These are phyloP conservation scores for Candida pini DNA, from an alignment of 805 yeast species.

Conservation along the genomic window DNA sequence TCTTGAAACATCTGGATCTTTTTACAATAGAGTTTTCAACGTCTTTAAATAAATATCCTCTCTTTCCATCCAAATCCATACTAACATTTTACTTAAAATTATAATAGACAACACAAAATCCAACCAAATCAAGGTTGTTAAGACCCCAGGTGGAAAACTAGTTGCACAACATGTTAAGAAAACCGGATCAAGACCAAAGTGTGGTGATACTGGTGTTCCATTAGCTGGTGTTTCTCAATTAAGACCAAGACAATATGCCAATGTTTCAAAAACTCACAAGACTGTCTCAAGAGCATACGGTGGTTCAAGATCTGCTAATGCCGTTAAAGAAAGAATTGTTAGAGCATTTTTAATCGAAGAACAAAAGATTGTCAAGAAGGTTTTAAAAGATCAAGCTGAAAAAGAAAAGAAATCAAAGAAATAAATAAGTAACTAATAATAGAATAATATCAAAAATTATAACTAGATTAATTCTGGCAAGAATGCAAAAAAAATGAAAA, in stretches of 20 bases:
- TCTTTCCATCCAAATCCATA: conserved; percentile 2
- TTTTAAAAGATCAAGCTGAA: conserved; percentile 92
- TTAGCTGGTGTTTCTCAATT: conserved; percentile 74
- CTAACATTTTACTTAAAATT: conserved; percentile 15
- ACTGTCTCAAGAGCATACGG: conserved; percentile 99
- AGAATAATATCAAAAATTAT: too few species aligned
- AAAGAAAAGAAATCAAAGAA: conserved; percentile 64
- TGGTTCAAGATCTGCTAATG: conserved; percentile 97
- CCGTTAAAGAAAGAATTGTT: conserved; percentile 98
- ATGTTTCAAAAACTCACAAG: conserved; percentile 92
- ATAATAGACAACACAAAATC: conserved; percentile 94
- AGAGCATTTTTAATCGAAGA: conserved; percentile 99
- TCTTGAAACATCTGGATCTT: too few species aligned
- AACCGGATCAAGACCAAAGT: conserved; percentile 78
- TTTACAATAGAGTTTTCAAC: too few species aligned
- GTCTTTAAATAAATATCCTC: not conserved
- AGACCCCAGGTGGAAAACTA: conserved; percentile 99
- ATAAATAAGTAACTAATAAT: too few species aligned
- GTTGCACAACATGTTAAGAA: conserved; percentile 97
- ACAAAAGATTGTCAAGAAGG: conserved; percentile 99
- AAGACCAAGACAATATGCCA: conserved; percentile 98
- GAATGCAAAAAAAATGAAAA: not conserved
- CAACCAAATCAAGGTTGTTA: conserved; percentile 98
- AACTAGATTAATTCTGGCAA: too few species aligned
- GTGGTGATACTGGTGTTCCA: conserved; percentile 80